These are phyloP conservation scores for Acanthamoeba lugdunensis DNA, from an alignment of 208 protist species.

Conservation along the genomic window DNA sequence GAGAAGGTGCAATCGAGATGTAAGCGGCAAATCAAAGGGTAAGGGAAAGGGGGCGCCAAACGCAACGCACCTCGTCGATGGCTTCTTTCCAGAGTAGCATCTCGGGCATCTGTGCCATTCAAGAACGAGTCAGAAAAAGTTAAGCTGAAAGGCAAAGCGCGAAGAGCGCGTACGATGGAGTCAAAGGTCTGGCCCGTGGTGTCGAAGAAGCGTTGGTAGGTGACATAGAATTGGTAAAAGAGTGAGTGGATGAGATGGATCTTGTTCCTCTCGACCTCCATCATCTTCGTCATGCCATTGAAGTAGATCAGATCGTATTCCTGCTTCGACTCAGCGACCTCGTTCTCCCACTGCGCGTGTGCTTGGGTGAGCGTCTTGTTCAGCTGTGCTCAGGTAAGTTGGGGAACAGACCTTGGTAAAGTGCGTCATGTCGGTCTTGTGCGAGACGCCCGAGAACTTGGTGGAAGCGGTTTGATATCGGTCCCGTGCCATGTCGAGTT, in stretches of 20 bases:
- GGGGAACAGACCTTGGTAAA: conserved; percentile 41
- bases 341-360: conserved; percentile 37
- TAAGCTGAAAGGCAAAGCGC: not conserved
- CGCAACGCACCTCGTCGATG: not conserved
- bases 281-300: conserved; percentile 59
- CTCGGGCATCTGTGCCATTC: not conserved
- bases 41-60: too few relatives aligned
- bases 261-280: conserved; percentile 64
- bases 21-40: too few relatives aligned
- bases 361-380: not conserved
- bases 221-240: conserved; percentile 22
- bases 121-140: not conserved
- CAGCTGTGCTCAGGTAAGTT: too few relatives aligned
- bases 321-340: conserved; percentile 67
- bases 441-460: conserved; percentile 53
- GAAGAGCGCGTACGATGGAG: not conserved
- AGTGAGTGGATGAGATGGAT: conserved; percentile 21
- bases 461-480: conserved; percentile 48
- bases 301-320: conserved; percentile 63
- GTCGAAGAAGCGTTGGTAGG: conserved; percentile 25
- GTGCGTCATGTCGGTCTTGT: conserved; percentile 43
- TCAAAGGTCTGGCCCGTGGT: not conserved
- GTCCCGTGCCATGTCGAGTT: conserved; percentile 45
- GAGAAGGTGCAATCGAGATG: not conserved
- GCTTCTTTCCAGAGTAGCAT: conserved; percentile 53